phyloP scores from a whole-genome alignment of 148 eudicot genomes.

The Beta vulgaris region DNA sequence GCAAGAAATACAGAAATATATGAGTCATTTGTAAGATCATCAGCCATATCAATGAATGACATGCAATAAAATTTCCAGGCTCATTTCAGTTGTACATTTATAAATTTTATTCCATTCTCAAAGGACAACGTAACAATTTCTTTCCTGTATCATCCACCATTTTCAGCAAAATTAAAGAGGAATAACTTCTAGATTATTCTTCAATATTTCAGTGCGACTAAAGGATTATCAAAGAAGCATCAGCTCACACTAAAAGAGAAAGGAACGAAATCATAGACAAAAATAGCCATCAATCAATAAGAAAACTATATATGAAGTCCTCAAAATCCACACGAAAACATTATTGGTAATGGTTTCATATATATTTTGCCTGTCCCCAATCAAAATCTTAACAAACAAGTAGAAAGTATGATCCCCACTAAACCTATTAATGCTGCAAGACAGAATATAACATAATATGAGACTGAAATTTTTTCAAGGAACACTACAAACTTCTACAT shows the following conservation, averaged over 20 bases:
- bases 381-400: background rate
- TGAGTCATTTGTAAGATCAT: background rate
- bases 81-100: background rate
- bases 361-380: background rate
- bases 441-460: background rate
- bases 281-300: background rate
- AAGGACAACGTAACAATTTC: background rate
- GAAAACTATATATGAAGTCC: background rate
- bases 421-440: background rate
- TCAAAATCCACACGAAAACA: slow-evolving; percentile 15
- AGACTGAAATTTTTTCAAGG: background rate
- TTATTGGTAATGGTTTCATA: background rate
- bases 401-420: background rate
- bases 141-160: background rate
- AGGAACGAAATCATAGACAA: background rate
- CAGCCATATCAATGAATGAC: background rate
- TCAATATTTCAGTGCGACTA: background rate
- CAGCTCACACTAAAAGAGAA: background rate
- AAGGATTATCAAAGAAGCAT: background rate
- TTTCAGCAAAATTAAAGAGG: background rate
- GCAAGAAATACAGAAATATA: background rate
- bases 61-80: background rate
- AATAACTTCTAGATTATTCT: background rate
- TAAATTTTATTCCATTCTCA: background rate
- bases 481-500: background rate